phyloP scores from a whole-genome alignment of 495 filamentous ascomycete genomes.

The Penicillium macrosclerotiorum region DNA sequence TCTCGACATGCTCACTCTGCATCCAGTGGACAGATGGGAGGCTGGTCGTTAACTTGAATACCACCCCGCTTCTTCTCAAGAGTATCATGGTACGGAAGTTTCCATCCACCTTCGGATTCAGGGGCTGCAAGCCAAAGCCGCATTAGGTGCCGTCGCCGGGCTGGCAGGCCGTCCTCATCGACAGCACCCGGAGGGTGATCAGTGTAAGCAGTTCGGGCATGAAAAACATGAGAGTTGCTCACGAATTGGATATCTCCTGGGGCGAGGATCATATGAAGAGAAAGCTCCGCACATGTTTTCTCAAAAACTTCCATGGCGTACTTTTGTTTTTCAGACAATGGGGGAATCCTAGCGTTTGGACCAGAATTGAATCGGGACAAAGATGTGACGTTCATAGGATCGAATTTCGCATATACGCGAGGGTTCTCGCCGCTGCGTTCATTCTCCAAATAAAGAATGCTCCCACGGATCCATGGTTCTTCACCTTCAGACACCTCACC shows the following conservation, averaged over 20 bases:
- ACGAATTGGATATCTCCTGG: constrained; percentile 74
- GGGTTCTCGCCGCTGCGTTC: constrained; percentile 29
- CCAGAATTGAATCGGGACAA: constrained; percentile 60
- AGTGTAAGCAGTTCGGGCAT: constrained; percentile 61
- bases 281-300: constrained; percentile 57
- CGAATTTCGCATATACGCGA: constrained; percentile 50
- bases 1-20: constrained; percentile 53
- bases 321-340: constrained; percentile 57
- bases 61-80: constrained; percentile 75
- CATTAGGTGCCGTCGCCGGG: constrained; percentile 68
- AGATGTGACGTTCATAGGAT: constrained; percentile 68
- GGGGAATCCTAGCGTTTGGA: constrained; percentile 50
- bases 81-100: constrained; percentile 69
- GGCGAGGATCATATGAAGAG: constrained; percentile 69
- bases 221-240: constrained; percentile 61
- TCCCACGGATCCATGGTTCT: constrained; percentile 66
- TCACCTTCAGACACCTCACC: constrained; percentile 70
- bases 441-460: constrained; percentile 68
- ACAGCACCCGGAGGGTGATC: constrained; percentile 52
- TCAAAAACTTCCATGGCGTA: constrained; percentile 61
- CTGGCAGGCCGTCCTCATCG: constrained; percentile 31
- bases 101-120: constrained; percentile 78
- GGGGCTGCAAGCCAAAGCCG: constrained; percentile 75
- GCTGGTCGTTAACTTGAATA: constrained; percentile 72
- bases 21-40: constrained; percentile 61